Base-by-base conservation (phyloP, 2,329 filamentous ascomycete species). In the Thyridium curvatum region DNA sequence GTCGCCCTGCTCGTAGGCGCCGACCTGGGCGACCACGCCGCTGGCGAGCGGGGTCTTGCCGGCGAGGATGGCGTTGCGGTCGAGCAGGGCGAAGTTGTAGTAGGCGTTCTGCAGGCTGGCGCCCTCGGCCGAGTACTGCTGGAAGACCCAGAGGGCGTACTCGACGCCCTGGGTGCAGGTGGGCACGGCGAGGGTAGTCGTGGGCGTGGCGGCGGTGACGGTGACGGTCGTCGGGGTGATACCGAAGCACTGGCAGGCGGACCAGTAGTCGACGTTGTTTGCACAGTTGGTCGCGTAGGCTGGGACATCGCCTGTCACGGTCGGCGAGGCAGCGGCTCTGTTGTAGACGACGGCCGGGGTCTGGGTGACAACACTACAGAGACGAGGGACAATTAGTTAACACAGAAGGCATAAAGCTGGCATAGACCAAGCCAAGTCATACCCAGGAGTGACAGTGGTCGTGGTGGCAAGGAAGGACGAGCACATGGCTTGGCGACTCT, bases 221-320 rank as follows among this genome's bases (percentile, higher is more conserved):
- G 45, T 41, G 12, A 44, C 21, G 28, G 41, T 40, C 3, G 45
- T 46, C 4, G 45, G 32, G 13, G 18, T 34, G 39, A 47, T 40
- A 30, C 42, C 47, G 37, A 48, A 50, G 38, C 47, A 50, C 38
- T 48, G 45, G 26, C 47, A 50, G 4, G 46, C 47, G 13, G 37
- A 41, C 44, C 46, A 48, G 39, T 48, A 50, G 9, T 35, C 36
- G 8, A 31, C 37, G 4, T 35, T 28, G 16, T 46, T 41, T 10
- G 39, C n/a, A 21, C 47, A 50, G 28, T 34, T 32, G 17, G 39
- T 44, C 38, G 47, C 47, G 14, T 46, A 50, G 4, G 39, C 41
- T 4, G 47, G 47, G 14, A 16, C 17, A 7, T 15, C 17, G 4
- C 32, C 32, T 5, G 32, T 34, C n/a, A 34, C 16, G 32, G 17